phyloP scores from a whole-genome alignment of 2,329 filamentous ascomycete genomes.

The Sclerotinia borealis region DNA sequence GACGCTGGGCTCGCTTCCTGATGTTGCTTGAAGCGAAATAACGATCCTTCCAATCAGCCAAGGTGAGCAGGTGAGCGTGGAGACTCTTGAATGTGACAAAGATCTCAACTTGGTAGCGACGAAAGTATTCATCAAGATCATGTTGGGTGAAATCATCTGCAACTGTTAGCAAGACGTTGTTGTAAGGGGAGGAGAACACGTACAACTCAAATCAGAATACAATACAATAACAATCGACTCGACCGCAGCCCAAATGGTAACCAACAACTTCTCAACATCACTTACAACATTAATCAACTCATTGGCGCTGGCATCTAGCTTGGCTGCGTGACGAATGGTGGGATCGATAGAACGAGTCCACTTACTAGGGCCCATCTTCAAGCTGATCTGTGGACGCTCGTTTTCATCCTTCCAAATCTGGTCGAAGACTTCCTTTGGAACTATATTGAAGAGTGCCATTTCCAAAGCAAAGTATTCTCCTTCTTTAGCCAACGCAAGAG shows the following conservation, averaged over 20 bases:
- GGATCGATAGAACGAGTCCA: slow-evolving; percentile 1
- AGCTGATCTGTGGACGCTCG: background rate
- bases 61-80: background rate
- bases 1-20: background rate
- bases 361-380: background rate
- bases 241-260: slow-evolving; percentile 4
- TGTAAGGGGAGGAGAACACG: background rate
- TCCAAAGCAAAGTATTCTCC: background rate
- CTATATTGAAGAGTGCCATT: background rate
- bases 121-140: background rate
- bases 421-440: background rate
- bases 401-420: background rate
- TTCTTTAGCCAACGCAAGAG: background rate
- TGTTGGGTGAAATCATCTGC: background rate
- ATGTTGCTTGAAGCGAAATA: slow-evolving; percentile 4
- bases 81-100: background rate
- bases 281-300: background rate
- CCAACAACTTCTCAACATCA: background rate
- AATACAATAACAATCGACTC: slow-evolving; percentile 4
- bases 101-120: background rate
- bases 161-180: background rate
- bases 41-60: slow-evolving; percentile 1
- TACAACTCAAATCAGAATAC: background rate
- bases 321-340: background rate
- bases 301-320: background rate